Conservation (phyloP, 2,329 filamentous ascomycete genomes). For the Drechslerella coelobrocha region DNA sequence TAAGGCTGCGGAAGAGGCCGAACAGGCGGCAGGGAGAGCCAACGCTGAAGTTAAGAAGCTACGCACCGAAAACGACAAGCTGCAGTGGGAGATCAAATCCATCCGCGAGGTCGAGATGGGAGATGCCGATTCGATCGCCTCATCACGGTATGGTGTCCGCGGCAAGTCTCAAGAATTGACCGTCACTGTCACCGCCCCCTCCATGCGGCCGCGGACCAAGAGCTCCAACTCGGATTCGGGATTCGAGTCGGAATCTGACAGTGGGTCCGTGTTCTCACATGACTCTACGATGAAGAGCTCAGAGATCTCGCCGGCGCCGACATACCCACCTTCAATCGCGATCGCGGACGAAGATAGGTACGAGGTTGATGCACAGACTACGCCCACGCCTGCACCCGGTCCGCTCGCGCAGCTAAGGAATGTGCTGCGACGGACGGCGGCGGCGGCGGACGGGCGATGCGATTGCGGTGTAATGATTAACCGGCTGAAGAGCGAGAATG, state of each 20-base stretch:
- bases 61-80: conserved; percentile 25
- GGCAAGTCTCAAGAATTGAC: conserved; percentile 16
- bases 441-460: conserved; percentile 24
- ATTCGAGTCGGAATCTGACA: conserved; percentile 45
- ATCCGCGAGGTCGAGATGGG: conserved; percentile 34
- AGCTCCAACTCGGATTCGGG: conserved; percentile 50
- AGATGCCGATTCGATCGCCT: conserved; percentile 23
- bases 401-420: conserved; percentile 42
- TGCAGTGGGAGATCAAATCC: conserved; percentile 35
- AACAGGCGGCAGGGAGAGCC: conserved; percentile 28
- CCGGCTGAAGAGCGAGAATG: conserved; percentile 32
- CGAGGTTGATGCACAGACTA: conserved; percentile 8
- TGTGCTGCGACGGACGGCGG: conserved; percentile 31
- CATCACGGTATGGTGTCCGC: conserved; percentile 22
- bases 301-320: conserved; percentile 18
- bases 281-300: conserved; percentile 17
- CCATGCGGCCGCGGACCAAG: conserved; percentile 26
- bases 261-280: conserved; percentile 39
- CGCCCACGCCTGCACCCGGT: not conserved
- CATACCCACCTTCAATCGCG: conserved; percentile 17
- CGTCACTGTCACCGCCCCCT: not conserved
- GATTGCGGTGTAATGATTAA: conserved; percentile 34
- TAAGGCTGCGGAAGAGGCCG: conserved; percentile 42
- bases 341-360: conserved; percentile 26
- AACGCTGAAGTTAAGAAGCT: conserved; percentile 41